A percentile compares a stretch with the other conserved stretches of the same genome.
These are phyloP conservation scores for Pseudogymnoascus verrucosus DNA, from an alignment of 2,329 filamentous ascomycete genomes.

Conservation along the genomic window DNA sequence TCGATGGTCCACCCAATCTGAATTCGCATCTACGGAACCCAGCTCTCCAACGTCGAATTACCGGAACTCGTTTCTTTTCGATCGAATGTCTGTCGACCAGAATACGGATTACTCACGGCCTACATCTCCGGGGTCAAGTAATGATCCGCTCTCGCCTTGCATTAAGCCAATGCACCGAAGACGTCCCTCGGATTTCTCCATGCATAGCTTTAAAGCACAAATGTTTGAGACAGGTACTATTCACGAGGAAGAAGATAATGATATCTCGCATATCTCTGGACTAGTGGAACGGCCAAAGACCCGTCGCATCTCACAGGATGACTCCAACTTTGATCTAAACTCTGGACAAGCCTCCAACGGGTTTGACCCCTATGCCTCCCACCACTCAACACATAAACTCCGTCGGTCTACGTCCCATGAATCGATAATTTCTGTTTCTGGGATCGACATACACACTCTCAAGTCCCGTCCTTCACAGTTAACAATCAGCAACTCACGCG, in stretches of 20 bases:
- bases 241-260: slow-evolving; percentile 29
- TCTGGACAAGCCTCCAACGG: slow-evolving; percentile 19
- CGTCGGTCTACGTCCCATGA: slow-evolving; percentile 72
- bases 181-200: slow-evolving; percentile 47
- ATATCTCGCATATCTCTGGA: slow-evolving; percentile 23
- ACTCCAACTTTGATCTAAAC: slow-evolving; percentile 16
- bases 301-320: not conserved
- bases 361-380: slow-evolving; percentile 27
- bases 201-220: slow-evolving; percentile 15
- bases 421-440: slow-evolving; percentile 77
- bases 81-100: slow-evolving; percentile 53
- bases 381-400: slow-evolving; percentile 38
- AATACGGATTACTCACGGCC: slow-evolving; percentile 62
- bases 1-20: slow-evolving; percentile 59
- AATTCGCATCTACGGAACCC: slow-evolving; percentile 66
- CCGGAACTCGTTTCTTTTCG: slow-evolving; percentile 69
- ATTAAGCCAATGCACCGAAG: slow-evolving; percentile 47
- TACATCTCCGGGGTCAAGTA: slow-evolving; percentile 71
- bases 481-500: slow-evolving; percentile 44
- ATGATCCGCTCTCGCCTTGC: slow-evolving; percentile 55
- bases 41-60: slow-evolving; percentile 73
- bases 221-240: slow-evolving; percentile 16
- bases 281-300: slow-evolving; percentile 12
- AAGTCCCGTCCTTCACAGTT: slow-evolving; percentile 70
- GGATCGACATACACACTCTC: slow-evolving; percentile 83